A percentile compares a stretch with the other conserved stretches of the same genome.
These are phyloP conservation scores for Plectranthus barbatus DNA, from an alignment of 257 asterid genomes.

Conservation along the genomic window DNA sequence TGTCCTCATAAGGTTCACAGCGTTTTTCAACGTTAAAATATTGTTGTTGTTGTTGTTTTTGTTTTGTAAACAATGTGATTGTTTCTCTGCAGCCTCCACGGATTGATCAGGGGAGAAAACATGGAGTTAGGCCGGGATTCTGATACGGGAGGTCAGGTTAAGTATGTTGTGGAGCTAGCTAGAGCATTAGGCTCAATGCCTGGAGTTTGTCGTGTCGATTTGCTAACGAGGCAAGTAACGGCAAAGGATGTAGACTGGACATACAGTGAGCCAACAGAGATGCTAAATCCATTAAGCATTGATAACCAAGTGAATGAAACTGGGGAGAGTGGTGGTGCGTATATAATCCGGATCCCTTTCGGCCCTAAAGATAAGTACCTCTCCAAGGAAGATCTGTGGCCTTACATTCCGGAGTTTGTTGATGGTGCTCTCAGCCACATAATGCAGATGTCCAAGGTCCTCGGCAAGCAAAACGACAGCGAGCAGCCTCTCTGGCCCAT, in stretches of 20 bases:
- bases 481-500: slow-evolving; percentile 70
- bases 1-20: slow-evolving; percentile 51
- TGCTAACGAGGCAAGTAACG: slow-evolving; percentile 64
- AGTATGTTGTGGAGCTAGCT: slow-evolving; percentile 78
- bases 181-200: slow-evolving; percentile 76
- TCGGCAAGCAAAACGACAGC: slow-evolving; percentile 56
- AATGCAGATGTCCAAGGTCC: slow-evolving; percentile 64
- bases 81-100: slow-evolving; percentile 52
- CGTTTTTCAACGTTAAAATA: not conserved
- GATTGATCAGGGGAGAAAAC: slow-evolving; percentile 68
- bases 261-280: slow-evolving; percentile 64
- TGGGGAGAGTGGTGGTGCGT: slow-evolving; percentile 78
- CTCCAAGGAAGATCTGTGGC: slow-evolving; percentile 72
- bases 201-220: slow-evolving; percentile 73
- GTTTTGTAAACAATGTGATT: not conserved
- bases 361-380: slow-evolving; percentile 69
- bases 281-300: slow-evolving; percentile 50
- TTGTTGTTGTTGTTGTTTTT: no score
- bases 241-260: slow-evolving; percentile 68
- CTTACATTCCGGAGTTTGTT: slow-evolving; percentile 67
- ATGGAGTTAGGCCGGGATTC: slow-evolving; percentile 87
- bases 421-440: slow-evolving; percentile 69
- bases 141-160: slow-evolving; percentile 75
- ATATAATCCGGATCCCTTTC: slow-evolving; percentile 67
- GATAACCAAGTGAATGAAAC: slow-evolving; percentile 36